Base-by-base conservation (phyloP, 176 grass and related monocot genomes). In the Pontederia crassipes region DNA sequence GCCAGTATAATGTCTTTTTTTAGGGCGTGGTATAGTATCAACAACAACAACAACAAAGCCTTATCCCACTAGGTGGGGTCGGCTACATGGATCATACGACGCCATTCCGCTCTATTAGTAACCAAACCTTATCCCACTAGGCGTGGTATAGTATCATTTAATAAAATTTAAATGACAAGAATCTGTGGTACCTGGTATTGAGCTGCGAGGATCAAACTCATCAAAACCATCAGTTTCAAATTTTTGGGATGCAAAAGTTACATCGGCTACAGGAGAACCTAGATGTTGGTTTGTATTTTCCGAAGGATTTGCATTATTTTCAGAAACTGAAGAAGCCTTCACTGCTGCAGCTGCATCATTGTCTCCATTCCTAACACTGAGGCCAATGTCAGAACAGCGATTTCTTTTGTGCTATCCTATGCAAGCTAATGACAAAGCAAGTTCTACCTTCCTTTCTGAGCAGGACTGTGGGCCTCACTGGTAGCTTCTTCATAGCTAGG, bases 171-270 rank as follows among this genome's bases (percentile, higher is more conserved):
- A 18, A 58, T 27, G 10, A 11, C 52, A 13, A 52, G 1, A 71
- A 61, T 24, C 49, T 66, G 69, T 3, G 67, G 70, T 92, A 98
- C 93, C 87, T 88, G 74, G 67, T 55, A 83, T 69, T 62, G 79
- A 82, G 57, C 79, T 79, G 63, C 93, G 93, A 66, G 93, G 93
- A 86, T 98, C 88, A 56, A 98, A 98, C 77, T 92, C 93, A 74
- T 89, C 88, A 83, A 98, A 98, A 74, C 84, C 84, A 78, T 85
- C 78, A 17, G 49, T 65, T 57, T 77, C 70, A 49, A 46, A 76
- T 63, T 67, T 65, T 76, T 63, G 49, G 57, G 76, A 54, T 29
- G 68, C 57, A 65, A 73, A 63, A 75, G 81, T 58, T 59, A 79
- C 60, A 69, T 54, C 68, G 53, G 60, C 67, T n/a, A 61, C 57